Evolutionary conservation across 148 eudicot genomes (phyloP).

Genomic region (Spergularia bocconei): DNA sequence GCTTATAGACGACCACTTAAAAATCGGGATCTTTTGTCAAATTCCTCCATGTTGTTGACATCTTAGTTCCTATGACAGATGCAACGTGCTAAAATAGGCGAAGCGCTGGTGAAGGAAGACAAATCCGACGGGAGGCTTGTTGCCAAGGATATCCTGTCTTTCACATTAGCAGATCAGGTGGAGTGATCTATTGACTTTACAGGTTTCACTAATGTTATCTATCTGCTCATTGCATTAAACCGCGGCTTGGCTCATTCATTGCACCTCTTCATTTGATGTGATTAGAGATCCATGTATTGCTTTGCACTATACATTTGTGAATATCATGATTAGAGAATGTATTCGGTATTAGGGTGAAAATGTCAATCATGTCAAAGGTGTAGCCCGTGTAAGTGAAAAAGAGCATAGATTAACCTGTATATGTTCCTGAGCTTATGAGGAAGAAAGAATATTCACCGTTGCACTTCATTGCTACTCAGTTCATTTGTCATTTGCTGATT

Average conservation of each 20-base stretch:
- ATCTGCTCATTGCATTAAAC: conserved; percentile 2
- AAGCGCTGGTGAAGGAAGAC: conserved; percentile 37
- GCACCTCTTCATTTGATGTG: conserved; percentile 4
- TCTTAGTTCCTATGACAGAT: conserved; percentile 43
- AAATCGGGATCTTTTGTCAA: not conserved
- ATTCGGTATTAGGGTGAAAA: not conserved
- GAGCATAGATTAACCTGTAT: not conserved
- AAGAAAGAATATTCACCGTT: not conserved
- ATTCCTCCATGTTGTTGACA: not conserved
- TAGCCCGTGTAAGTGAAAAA: not conserved
- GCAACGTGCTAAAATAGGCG: conserved; percentile 78
- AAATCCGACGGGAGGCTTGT: conserved; percentile 39
- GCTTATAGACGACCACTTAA: not conserved
- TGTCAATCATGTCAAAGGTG: not conserved
- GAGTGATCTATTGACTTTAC: not conserved
- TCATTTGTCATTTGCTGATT: not conserved
- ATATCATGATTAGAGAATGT: not conserved
- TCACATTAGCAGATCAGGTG: conserved; percentile 79
- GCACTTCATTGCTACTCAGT: not conserved
- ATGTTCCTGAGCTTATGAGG: too few species aligned
- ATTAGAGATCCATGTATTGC: not conserved
- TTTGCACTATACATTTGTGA: not conserved
- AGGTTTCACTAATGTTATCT: not conserved
- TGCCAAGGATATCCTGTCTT: conserved; percentile 66
- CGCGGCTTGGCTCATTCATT: not conserved